These are phyloP conservation scores for Flaveria sonorensis DNA, from an alignment of 129 eudicot genomes.

Conservation along the genomic window DNA sequence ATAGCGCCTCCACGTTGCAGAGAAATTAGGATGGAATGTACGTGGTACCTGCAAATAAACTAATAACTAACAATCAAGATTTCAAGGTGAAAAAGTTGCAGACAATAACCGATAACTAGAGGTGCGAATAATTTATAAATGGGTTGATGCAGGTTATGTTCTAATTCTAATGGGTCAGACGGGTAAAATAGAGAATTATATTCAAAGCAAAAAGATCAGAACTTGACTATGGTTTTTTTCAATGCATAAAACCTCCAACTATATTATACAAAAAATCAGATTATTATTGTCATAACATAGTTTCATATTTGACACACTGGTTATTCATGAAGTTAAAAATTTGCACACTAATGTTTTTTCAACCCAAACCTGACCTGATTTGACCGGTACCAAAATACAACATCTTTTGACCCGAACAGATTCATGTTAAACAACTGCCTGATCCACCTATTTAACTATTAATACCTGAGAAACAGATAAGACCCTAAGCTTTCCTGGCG, in stretches of 20 bases:
- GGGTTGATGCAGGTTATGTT: background rate
- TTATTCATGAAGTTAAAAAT: background rate
- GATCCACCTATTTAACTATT: background rate
- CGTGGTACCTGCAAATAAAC: constrained; percentile 66
- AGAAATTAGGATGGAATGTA: constrained; percentile 89
- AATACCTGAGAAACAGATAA: constrained; percentile 72
- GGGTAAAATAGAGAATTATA: background rate
- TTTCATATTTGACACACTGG: background rate
- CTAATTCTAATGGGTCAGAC: background rate
- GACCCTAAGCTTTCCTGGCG: constrained; percentile 74
- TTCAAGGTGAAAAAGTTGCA: background rate
- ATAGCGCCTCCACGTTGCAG: constrained; percentile 96
- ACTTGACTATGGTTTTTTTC: background rate
- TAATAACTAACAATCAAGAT: constrained; percentile 7
- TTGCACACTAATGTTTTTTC: background rate
- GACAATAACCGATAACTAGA: background rate
- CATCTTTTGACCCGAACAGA: background rate
- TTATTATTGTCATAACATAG: background rate
- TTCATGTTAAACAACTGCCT: background rate
- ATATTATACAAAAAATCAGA: background rate
- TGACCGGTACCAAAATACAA: background rate
- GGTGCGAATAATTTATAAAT: background rate
- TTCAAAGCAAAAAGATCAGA: background rate
- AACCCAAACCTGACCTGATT: background rate
- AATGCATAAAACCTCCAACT: background rate